Conservation (phyloP, 208 protist genomes). For the Leishmania gerbilli region DNA sequence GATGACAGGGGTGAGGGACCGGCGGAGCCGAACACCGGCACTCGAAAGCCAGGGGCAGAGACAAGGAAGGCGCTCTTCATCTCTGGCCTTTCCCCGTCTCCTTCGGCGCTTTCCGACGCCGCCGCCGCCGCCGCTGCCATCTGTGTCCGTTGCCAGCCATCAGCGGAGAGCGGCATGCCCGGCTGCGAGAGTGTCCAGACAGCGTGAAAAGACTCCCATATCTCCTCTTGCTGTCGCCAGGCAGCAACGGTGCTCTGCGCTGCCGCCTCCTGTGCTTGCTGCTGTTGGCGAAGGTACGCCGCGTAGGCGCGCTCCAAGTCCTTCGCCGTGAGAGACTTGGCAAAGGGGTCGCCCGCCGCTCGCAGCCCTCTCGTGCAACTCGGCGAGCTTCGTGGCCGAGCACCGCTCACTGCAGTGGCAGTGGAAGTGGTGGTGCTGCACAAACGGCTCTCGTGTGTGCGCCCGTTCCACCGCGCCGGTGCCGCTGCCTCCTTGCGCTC, state of each 20-base stretch:
- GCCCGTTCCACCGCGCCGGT: neutral
- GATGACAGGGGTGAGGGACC: neutral
- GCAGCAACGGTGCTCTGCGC: conserved; percentile 9
- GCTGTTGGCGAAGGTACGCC: conserved; percentile 17
- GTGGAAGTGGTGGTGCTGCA: neutral
- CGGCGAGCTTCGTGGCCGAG: neutral
- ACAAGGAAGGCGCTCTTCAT: neutral
- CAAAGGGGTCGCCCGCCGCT: conserved; percentile 1
- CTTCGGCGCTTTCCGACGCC: conserved; percentile 1
- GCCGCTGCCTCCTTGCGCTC: conserved; percentile 51
- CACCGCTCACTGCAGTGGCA: neutral
- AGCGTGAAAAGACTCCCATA: conserved; percentile 55
- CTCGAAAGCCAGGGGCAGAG: neutral
- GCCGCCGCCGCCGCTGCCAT: conserved; percentile 4
- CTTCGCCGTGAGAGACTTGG: conserved; percentile 31
- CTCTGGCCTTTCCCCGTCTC: conserved; percentile 1
- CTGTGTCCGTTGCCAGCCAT: conserved; percentile 29
- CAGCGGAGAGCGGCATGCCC: conserved; percentile 63
- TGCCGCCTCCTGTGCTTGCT: conserved; percentile 14
- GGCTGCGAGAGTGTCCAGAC: conserved; percentile 57
- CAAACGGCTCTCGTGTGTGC: neutral
- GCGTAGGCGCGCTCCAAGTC: conserved; percentile 35
- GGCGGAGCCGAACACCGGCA: neutral
- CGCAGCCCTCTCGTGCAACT: neutral
- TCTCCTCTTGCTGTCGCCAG: conserved; percentile 23